Evolutionary conservation across 192 early-diverging fungal genomes (phyloP).

Genomic region (Coemansia sp.): DNA sequence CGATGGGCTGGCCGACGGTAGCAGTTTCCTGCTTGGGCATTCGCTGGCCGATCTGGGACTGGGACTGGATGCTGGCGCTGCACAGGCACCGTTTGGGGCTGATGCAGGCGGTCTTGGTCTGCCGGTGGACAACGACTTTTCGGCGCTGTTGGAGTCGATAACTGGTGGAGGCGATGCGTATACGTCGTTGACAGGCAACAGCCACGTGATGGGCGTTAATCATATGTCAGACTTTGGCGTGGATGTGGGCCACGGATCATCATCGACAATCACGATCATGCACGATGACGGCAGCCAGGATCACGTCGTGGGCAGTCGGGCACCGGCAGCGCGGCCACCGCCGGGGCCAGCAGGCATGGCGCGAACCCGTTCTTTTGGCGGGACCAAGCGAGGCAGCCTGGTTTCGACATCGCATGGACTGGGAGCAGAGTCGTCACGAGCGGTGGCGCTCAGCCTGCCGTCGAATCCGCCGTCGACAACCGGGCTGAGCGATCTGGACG

Average conservation of each 20-base stretch:
- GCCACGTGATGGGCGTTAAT: constrained; percentile 14
- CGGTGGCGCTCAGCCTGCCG: constrained; percentile 19
- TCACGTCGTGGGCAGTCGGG: constrained; percentile 16
- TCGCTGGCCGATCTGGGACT: constrained; percentile 44
- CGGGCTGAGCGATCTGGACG: constrained; percentile 19
- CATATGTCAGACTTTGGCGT: neutral
- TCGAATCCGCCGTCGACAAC: constrained; percentile 40
- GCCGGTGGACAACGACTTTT: constrained; percentile 43
- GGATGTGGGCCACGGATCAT: constrained; percentile 37
- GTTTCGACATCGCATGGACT: neutral
- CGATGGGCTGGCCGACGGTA: constrained; percentile 11
- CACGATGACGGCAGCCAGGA: constrained; percentile 34
- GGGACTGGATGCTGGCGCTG: constrained; percentile 15
- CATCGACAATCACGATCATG: constrained; percentile 52
- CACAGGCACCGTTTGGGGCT: neutral
- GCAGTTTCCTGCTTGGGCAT: constrained; percentile 28
- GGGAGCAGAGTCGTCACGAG: neutral
- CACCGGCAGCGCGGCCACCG: constrained; percentile 22
- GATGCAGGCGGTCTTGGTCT: constrained; percentile 26
- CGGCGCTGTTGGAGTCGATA: constrained; percentile 52
- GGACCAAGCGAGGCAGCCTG: constrained; percentile 11
- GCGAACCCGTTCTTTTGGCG: constrained; percentile 14
- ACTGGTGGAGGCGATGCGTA: constrained; percentile 29
- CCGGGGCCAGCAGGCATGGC: constrained; percentile 37
- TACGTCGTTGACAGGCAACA: constrained; percentile 29